Evolutionary conservation across 208 protist species (phyloP).

Genomic region (Wallacemonas sp.): DNA sequence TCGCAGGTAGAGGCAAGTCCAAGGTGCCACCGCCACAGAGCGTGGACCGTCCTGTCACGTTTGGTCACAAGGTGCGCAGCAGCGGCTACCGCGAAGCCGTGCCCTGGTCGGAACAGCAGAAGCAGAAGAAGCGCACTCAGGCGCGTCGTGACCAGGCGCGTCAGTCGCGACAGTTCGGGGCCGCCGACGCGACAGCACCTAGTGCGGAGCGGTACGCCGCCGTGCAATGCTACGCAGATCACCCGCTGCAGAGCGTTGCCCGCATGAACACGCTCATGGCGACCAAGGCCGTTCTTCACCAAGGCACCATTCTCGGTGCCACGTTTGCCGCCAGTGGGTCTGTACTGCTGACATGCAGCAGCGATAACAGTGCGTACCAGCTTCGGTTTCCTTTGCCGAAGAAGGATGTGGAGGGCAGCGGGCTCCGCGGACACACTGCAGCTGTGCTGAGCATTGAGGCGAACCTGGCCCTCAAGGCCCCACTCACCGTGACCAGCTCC

Average conservation of each 20-base stretch:
- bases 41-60: neutral
- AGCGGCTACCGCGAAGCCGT: slow-evolving; percentile 59
- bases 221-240: slow-evolving; percentile 19
- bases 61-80: slow-evolving; percentile 27
- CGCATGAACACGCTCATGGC: slow-evolving; percentile 36
- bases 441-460: slow-evolving; percentile 53
- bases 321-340: slow-evolving; percentile 48
- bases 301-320: slow-evolving; percentile 22
- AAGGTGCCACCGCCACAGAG: neutral
- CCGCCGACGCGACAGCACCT: neutral
- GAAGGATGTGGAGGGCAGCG: slow-evolving; percentile 31
- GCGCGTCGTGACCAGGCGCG: slow-evolving; percentile 12
- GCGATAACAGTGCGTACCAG: slow-evolving; percentile 36
- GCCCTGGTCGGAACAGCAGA: slow-evolving; percentile 73
- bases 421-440: slow-evolving; percentile 31
- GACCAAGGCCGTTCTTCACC: slow-evolving; percentile 23
- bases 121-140: slow-evolving; percentile 10
- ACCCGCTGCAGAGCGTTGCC: slow-evolving; percentile 29
- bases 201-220: slow-evolving; percentile 1
- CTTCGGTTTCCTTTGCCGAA: slow-evolving; percentile 53
- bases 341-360: slow-evolving; percentile 46
- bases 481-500: slow-evolving; percentile 50
- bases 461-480: slow-evolving; percentile 56
- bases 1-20: neutral
- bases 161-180: slow-evolving; percentile 10